Evolutionary conservation across 2,329 filamentous ascomycete species (phyloP).

Genomic region (Penicillium sumatraense): DNA sequence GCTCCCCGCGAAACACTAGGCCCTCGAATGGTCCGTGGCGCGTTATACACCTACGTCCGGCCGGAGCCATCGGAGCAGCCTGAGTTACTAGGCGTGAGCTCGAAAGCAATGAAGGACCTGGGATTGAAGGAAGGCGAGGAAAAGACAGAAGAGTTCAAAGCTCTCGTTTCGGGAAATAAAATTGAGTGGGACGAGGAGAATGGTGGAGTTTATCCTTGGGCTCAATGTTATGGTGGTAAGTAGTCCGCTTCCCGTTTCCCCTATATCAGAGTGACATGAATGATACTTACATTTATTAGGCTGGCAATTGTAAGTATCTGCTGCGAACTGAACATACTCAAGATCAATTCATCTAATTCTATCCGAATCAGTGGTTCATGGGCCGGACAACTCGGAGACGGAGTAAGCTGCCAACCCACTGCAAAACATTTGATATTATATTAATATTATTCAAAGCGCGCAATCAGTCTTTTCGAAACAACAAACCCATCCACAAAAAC

Average conservation of each 20-base stretch:
- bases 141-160: constrained; percentile 72
- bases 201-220: constrained; percentile 93
- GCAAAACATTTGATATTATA: no score
- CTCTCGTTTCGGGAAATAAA: constrained; percentile 80
- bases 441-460: no score
- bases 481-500: constrained; percentile 73
- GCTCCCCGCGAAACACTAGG: constrained; percentile 76
- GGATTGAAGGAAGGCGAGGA: constrained; percentile 73
- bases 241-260: no score
- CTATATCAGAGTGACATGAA: constrained; percentile 4
- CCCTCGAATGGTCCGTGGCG: constrained; percentile 82
- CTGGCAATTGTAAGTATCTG: constrained; percentile 53
- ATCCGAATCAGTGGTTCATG: constrained; percentile 80
- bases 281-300: constrained; percentile 37
- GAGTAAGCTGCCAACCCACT: constrained; percentile 57
- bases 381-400: constrained; percentile 95
- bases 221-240: constrained; percentile 89
- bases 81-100: constrained; percentile 81
- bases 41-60: constrained; percentile 87
- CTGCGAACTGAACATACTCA: no score
- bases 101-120: constrained; percentile 78
- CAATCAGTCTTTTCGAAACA: constrained; percentile 91
- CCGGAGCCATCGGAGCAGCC: constrained; percentile 74
- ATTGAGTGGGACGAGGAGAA: constrained; percentile 74
- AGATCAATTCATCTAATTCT: constrained; percentile 44